A percentile compares a stretch with the other conserved stretches of the same genome.
Conservation (phyloP, 2,329 filamentous ascomycete genomes). For the Pseudocercospora crystallina region DNA sequence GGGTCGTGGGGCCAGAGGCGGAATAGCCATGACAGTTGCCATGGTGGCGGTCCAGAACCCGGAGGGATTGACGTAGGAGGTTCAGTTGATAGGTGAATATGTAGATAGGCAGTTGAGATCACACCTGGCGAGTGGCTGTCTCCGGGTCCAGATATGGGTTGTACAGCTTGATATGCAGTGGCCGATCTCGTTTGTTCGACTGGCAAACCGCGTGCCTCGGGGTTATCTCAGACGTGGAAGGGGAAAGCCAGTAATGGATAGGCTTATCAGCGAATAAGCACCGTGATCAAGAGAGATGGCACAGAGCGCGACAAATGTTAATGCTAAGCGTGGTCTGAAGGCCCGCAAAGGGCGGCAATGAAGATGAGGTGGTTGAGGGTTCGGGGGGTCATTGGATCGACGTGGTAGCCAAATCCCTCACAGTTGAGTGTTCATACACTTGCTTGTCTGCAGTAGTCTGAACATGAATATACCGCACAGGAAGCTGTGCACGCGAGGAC, state of each 20-base stretch:
- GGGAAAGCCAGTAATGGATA: slow-evolving; percentile 12
- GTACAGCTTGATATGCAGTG: slow-evolving; percentile 17
- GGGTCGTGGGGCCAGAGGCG: slow-evolving; percentile 47
- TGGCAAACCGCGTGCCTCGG: slow-evolving; percentile 14
- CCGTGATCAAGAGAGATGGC: slow-evolving; percentile 9
- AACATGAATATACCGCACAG: slow-evolving; percentile 11
- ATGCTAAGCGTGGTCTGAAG: slow-evolving; percentile 28
- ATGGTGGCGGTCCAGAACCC: slow-evolving; percentile 32
- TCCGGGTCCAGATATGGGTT: slow-evolving; percentile 11
- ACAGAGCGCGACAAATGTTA: slow-evolving; percentile 12
- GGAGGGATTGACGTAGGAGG: slow-evolving; percentile 18
- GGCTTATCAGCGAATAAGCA: slow-evolving; percentile 24
- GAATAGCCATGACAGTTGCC: slow-evolving; percentile 51
- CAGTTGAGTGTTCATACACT: neutral
- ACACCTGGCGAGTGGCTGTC: slow-evolving; percentile 13
- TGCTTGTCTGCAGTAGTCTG: neutral
- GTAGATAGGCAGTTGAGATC: slow-evolving; percentile 17
- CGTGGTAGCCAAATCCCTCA: slow-evolving; percentile 1
- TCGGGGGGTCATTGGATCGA: slow-evolving; percentile 36
- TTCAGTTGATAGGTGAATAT: slow-evolving; percentile 17
- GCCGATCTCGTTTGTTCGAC: slow-evolving; percentile 8
- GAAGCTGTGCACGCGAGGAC: slow-evolving; percentile 11
- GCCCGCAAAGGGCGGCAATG: slow-evolving; percentile 32
- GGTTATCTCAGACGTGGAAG: slow-evolving; percentile 15
- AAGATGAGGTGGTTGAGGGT: slow-evolving; percentile 37